phyloP scores from a whole-genome alignment of 805 yeast species.

The Saccharomycopsis malanga region DNA sequence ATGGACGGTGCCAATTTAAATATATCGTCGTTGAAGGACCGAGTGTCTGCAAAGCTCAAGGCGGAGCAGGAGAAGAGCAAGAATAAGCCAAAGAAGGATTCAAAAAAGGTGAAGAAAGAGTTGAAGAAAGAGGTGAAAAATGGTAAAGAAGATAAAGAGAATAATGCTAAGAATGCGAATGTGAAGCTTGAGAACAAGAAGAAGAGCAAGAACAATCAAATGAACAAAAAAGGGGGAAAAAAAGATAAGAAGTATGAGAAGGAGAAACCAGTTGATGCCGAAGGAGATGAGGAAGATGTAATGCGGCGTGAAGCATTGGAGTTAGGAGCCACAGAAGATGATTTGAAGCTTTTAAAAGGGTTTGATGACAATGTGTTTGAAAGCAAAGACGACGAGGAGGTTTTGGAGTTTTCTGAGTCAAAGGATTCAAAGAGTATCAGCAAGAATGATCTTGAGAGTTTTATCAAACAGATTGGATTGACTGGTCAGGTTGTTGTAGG shows the following conservation, averaged over 20 bases:
- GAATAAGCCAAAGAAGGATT: conserved; percentile 21
- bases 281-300: conserved; percentile 23
- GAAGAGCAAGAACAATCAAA: conserved; percentile 24
- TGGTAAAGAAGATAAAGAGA: conserved; percentile 23
- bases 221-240: conserved; percentile 23
- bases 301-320: conserved; percentile 69
- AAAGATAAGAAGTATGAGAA: conserved; percentile 19
- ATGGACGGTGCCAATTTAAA: conserved; percentile 27
- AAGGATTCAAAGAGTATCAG: conserved; percentile 30
- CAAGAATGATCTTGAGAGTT: conserved; percentile 47
- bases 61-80: conserved; percentile 21
- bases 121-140: conserved; percentile 24
- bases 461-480: conserved; percentile 65
- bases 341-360: conserved; percentile 55
- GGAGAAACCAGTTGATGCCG: conserved; percentile 20
- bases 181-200: conserved; percentile 23
- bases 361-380: conserved; percentile 47
- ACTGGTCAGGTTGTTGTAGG: conserved; percentile 34
- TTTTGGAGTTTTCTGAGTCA: conserved; percentile 31
- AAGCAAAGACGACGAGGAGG: conserved; percentile 35
- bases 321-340: conserved; percentile 84
- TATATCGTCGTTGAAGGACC: conserved; percentile 56
- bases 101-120: conserved; percentile 25
- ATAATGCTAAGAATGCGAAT: conserved; percentile 25
- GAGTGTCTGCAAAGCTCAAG: conserved; percentile 47